Evolutionary conservation across 257 asterid species (phyloP), one percentile per base, ranked within the genome.

Genomic region (Gentiana dahurica): DNA sequence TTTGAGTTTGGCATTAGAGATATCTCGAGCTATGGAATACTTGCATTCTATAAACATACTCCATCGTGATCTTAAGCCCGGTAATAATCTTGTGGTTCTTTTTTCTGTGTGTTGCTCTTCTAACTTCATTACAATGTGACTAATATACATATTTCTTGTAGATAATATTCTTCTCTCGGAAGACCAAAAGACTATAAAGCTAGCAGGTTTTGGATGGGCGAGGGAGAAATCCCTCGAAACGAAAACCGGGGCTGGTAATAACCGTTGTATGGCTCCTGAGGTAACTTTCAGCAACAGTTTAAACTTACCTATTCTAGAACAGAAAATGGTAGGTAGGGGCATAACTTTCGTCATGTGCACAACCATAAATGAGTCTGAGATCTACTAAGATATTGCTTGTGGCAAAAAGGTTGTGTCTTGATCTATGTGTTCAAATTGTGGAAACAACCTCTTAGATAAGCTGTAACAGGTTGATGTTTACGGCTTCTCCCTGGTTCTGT

Each of bases 181-280:
- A 61, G 94, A 84, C 66, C 68, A 66, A 60, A 73, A 45, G 63
- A 64, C 49, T 55, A 51, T 84, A 52, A 84, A 78, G 68, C 9
- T 81, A 51, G 94, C 94, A n/a, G 94, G 81, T 65, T 84, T 84
- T 64, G 94, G 89, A 24, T 65, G 74, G n/a, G n/a, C n/a, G n/a
- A n/a, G n/a, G 68, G 76, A 0, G n/a, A n/a, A n/a, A n/a, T n/a
- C n/a, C n/a, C n/a, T n/a, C n/a, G n/a, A n/a, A n/a, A n/a, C n/a
- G n/a, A n/a, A n/a, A n/a, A n/a, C n/a, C n/a, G 89, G 78, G 74
- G 84, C 81, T 13, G 94, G 89, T 53, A 79, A 89, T 5, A 80
- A 83, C 49, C 81, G 93, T 37, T 83, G 88, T 85, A 80, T 83
- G 88, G 88, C 93, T 53, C 88, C 89, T 34, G 93, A 80, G 89